Evolutionary conservation across 768 basidiomycete species (phyloP).

Genomic region (Sporobolomyces roseus): DNA sequence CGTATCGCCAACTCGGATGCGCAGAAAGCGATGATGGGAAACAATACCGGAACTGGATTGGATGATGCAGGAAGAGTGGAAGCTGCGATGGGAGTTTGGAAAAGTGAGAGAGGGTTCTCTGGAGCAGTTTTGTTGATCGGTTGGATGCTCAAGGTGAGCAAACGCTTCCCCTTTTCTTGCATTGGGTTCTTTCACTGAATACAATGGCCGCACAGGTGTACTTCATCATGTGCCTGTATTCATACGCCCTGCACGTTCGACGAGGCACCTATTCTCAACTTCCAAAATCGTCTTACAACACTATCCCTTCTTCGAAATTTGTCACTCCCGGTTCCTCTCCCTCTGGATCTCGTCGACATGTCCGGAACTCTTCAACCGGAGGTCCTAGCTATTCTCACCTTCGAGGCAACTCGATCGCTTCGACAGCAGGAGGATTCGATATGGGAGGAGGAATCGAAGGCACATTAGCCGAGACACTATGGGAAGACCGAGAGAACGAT

Average conservation of each 20-base stretch:
- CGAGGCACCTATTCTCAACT: conserved; percentile 84
- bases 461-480: conserved; percentile 31
- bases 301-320: conserved; percentile 61
- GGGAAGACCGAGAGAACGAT: conserved; percentile 32
- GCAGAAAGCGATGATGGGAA: conserved; percentile 73
- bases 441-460: conserved; percentile 18
- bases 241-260: conserved; percentile 86
- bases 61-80: conserved; percentile 63
- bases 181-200: not conserved
- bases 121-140: conserved; percentile 70
- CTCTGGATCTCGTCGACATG: conserved; percentile 48
- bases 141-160: conserved; percentile 79
- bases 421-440: conserved; percentile 18
- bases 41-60: conserved; percentile 54
- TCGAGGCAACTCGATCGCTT: conserved; percentile 26
- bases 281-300: conserved; percentile 51
- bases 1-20: conserved; percentile 76
- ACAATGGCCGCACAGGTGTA: conserved; percentile 61
- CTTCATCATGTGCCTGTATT: conserved; percentile 84
- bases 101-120: conserved; percentile 79
- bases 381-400: conserved; percentile 37
- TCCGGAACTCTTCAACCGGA: conserved; percentile 27
- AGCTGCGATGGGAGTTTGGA: conserved; percentile 81
- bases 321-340: conserved; percentile 67
- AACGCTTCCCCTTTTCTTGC: not conserved